Base-by-base conservation (phyloP, 2,329 filamentous ascomycete species). In the Fusarium verticillioides region DNA sequence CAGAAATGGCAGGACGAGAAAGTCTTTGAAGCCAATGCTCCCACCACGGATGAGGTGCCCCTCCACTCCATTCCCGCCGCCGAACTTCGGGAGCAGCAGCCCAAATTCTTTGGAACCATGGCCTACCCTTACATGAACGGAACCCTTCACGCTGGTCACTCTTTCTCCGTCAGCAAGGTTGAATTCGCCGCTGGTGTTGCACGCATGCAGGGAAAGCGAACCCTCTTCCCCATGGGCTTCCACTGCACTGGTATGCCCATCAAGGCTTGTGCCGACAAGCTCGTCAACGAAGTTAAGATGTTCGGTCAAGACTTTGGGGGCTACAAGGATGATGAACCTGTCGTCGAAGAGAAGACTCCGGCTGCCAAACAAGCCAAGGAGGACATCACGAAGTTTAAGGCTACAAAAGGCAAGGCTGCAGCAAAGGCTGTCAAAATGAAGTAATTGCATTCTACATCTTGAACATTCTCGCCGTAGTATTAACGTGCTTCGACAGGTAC, bases 171-270 rank as follows among this genome's bases (percentile, higher is more conserved):
- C 69, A 93, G 90, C 79, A 99, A 99, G 84, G 91, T 97, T 77
- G 96, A 99, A 84, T 99, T 98, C 82, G 92, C 91, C 65, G 90
- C 93, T 30, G 94, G 96, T 47, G 95, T 94, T 80, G 92, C 93
- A 52, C 89, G 96, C 63, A 97, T 98, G 94, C 90, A 95, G 82
- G 96, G 96, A 79, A 96, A 96, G 86, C 89, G 92, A 60, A 88
- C 92, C 64, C 87, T 98, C 60, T 98, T 96, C 82, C 96, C 96
- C 64, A 92, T 96, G 79, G 96, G 96, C 37, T 99, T 95, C 86
- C 96, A 99, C 87, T 84, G 83, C 84, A 98, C 96, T 0, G 96
- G 96, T 78, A 97, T 99, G 92, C 95, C 95, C 50, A 99, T 99
- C 87, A 98, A 98, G 84, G 95, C 96, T 10, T 97, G 94, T 79